These are phyloP conservation scores for Lentinula detonsa DNA, from an alignment of 768 basidiomycete genomes.

Conservation along the genomic window DNA sequence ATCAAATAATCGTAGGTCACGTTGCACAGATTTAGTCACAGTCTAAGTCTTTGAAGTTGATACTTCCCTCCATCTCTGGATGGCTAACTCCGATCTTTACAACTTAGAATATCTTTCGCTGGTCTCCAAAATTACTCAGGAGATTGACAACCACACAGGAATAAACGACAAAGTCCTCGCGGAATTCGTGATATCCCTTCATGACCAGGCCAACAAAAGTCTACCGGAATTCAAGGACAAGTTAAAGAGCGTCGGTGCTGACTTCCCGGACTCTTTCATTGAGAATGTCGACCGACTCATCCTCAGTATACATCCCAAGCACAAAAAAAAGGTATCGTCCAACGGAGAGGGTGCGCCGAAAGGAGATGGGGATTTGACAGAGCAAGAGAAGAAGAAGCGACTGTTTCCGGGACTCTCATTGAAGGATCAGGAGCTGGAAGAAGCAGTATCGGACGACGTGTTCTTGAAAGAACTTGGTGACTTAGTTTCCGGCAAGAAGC, in stretches of 20 bases:
- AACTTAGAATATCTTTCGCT: slow-evolving; percentile 91
- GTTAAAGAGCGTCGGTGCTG: slow-evolving; percentile 70
- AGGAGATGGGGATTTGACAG: slow-evolving; percentile 34
- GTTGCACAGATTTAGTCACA: not conserved
- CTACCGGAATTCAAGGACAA: slow-evolving; percentile 77
- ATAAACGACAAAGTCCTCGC: slow-evolving; percentile 90
- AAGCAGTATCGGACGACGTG: slow-evolving; percentile 65
- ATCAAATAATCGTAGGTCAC: not conserved
- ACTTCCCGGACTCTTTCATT: slow-evolving; percentile 85
- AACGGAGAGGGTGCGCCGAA: slow-evolving; percentile 28
- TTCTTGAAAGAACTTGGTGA: slow-evolving; percentile 88
- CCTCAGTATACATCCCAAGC: slow-evolving; percentile 90
- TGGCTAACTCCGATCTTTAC: slow-evolving; percentile 77
- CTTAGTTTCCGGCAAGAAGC: slow-evolving; percentile 73
- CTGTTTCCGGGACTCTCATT: slow-evolving; percentile 88
- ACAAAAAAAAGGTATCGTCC: slow-evolving; percentile 60
- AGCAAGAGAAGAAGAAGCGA: slow-evolving; percentile 73
- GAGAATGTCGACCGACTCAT: slow-evolving; percentile 94
- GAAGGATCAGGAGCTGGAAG: slow-evolving; percentile 64
- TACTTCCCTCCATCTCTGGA: slow-evolving; percentile 18
- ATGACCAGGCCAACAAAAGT: slow-evolving; percentile 71
- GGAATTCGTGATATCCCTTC: slow-evolving; percentile 90
- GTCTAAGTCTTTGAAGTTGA: not conserved
- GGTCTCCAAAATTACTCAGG: slow-evolving; percentile 87
- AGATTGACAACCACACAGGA: slow-evolving; percentile 83